Base-by-base conservation (phyloP, 2,329 filamentous ascomycete species). In the Cercospora zeina region DNA sequence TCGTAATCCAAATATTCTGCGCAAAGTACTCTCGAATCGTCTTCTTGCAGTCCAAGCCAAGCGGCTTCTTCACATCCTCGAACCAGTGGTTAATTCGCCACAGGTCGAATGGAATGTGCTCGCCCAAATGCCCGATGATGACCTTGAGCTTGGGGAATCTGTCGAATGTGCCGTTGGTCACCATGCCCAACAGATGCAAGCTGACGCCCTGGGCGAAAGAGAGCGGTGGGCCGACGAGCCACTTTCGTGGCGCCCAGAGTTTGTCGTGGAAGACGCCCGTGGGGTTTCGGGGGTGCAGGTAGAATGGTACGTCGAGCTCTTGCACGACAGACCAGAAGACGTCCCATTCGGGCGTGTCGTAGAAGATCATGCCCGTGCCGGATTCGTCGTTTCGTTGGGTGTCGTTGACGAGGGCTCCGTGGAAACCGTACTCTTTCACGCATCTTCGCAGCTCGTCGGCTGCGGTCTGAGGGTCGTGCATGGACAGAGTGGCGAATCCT, bases 271-370 rank as follows among this genome's bases (percentile, higher is more conserved):
- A 79, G 16, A 77, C 78, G 6, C 84, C 84, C 3, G 68, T 71
- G 1, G 71, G 70, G 49, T 70, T 69, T 53, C 82, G 77, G 0
- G 85, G 86, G 71, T 89, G 86, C 0, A 89, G 77, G 68, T 88
- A 89, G 54, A 89, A 79, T 0, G 86, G 85, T 0, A 87, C 85
- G 61, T 87, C 83, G 0, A 89, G 80, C 47, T 87, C 82, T 1
- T 78, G 79, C 8, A 82, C 79, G 0, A 80, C 81, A 11, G 78
- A 70, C 86, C 86, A 88, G 78, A 89, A 88, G 21, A 81, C 72
- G 66, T 86, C 84, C 79, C 82, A 89, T 63, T 83, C 80, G 0
- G 81, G 78, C 8, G 80, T 76, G 69, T 89, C 87, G 74, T 88
- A 89, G 75, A 87, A 88, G 71, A 88, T 76, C 77, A 85, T 83